A percentile compares a stretch with the other conserved stretches of the same genome.
Conservation (phyloP, 306 rosid genomes). For the Medicago truncatula region DNA sequence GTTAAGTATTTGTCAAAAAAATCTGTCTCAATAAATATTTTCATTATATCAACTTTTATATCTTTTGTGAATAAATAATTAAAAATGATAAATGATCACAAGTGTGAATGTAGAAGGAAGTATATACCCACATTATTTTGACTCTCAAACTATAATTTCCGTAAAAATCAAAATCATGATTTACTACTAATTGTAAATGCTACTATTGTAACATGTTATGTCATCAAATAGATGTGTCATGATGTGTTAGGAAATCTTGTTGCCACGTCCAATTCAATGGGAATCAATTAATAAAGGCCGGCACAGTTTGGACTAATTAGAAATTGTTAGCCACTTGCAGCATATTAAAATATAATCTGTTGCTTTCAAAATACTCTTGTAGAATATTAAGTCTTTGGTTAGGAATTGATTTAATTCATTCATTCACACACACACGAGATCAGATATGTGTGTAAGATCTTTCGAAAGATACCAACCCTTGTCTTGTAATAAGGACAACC, state of each 20-base stretch:
- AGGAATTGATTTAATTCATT: slow-evolving; percentile 2
- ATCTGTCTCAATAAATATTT: no score
- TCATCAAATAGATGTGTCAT: no score
- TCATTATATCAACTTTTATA: no score
- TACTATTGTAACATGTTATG: no score
- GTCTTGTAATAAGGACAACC: slow-evolving; percentile 5
- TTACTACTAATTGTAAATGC: background rate
- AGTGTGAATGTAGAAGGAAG: no score
- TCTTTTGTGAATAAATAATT: no score
- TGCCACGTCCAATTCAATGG: slow-evolving; percentile 22
- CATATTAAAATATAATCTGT: background rate
- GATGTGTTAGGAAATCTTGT: slow-evolving; percentile 10
- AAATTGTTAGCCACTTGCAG: background rate
- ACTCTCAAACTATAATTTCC: background rate
- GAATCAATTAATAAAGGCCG: slow-evolving; percentile 22
- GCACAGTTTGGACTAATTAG: slow-evolving; percentile 30
- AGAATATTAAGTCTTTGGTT: background rate
- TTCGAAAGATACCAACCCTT: slow-evolving; percentile 8
- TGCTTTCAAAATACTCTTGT: background rate
- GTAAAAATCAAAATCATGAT: no score
- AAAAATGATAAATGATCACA: no score
- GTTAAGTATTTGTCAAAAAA: no score
- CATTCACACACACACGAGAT: slow-evolving; percentile 29
- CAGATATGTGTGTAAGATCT: background rate
- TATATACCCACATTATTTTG: background rate